Evolutionary conservation across 2,329 filamentous ascomycete species (phyloP), one percentile per base, ranked within the genome.

Genomic region (Bipolaris bicolor): DNA sequence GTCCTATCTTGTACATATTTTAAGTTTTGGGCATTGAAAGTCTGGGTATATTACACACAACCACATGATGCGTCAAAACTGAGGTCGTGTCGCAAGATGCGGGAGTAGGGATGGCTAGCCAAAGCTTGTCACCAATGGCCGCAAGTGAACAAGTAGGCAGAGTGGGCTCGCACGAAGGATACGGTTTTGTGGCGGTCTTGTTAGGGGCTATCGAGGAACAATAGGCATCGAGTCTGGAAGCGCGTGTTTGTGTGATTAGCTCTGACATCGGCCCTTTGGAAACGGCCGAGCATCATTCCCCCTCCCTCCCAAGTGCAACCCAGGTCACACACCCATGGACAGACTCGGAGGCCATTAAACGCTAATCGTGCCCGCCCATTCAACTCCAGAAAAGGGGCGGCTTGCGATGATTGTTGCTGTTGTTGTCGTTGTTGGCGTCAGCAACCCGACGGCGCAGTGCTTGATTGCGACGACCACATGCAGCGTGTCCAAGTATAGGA

Each of bases 141-240:
- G 4, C 22, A 6, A 24, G 18, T 13, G 10, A 20, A 20, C 24
- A 20, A 1, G 4, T 10, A 29, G 2, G 29, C 33, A 29, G 5
- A 20, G 13, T 13, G 13, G 34, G 29, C 22, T 26, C 36, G 37
- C n/a, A 49, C 34, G 41, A 13, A 45, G 39, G 52, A 26, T 29
- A 40, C 26, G 26, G 26, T 29, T 34, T 33, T 40, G 34, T 11
- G 34, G 33, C 29, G 36, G 39, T 37, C 5, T 29, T 29, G 33
- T 37, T 41, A 34, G 36, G 16, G 15, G 22, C 1, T 15, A n/a
- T 41, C 37, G 29, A 49, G 29, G 31, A 34, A 10, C 18, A 36
- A 49, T 29, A 41, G 31, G 36, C 39, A 18, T 29, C 20, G 39
- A 49, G 52, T 18, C 52, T 18, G 43, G 40, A 40, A 43, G 52